Evolutionary conservation across 2,329 filamentous ascomycete species (phyloP).

Genomic region (Cryphonectria japonica): DNA sequence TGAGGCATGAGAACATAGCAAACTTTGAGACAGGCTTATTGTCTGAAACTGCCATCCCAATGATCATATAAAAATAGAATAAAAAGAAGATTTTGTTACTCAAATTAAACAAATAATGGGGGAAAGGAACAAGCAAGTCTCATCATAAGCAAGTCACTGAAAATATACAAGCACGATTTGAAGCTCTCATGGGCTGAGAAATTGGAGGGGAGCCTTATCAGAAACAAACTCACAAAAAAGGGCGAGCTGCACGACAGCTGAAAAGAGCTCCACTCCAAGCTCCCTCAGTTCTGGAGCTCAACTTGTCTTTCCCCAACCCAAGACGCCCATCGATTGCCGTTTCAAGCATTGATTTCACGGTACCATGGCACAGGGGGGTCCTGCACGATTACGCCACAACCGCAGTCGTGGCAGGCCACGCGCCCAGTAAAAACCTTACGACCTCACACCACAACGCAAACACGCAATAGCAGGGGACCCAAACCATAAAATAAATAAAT

Average conservation of each 20-base stretch:
- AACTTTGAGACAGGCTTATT: no score
- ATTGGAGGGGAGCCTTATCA: neutral
- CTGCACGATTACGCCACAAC: constrained; percentile 5
- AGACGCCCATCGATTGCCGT: neutral
- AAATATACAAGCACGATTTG: no score
- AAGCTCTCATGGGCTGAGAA: neutral
- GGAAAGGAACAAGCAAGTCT: no score
- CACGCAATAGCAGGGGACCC: no score
- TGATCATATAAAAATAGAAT: no score
- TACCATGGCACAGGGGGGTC: neutral
- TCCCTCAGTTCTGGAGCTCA: neutral
- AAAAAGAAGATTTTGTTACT: no score
- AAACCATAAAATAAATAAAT: neutral
- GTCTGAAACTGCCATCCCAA: no score
- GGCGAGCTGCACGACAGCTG: neutral
- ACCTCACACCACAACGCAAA: neutral
- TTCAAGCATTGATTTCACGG: neutral
- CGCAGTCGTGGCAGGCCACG: neutral
- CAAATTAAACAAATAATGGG: no score
- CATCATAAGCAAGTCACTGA: no score
- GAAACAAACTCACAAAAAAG: neutral
- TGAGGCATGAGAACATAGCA: no score
- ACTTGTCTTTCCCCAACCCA: no score
- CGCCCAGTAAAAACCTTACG: neutral
- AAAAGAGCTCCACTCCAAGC: neutral